Evolutionary conservation across 2,329 filamentous ascomycete genomes (phyloP).

Genomic region (Lanzia echinophila): DNA sequence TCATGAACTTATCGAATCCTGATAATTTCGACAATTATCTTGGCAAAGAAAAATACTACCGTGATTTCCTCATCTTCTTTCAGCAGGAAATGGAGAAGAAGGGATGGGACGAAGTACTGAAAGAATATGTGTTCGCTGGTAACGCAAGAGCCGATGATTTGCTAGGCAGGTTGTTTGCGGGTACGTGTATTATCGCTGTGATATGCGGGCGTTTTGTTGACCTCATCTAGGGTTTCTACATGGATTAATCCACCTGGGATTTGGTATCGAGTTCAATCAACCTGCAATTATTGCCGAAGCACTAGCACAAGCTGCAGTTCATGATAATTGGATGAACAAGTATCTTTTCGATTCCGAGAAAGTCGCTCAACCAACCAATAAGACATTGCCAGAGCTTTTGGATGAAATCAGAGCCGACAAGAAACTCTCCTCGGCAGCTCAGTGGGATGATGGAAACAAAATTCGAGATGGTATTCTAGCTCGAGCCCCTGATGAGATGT

Average conservation of each 20-base stretch:
- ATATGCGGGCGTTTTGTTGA: background rate
- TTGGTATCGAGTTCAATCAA: conserved; percentile 75
- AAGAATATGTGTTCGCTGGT: conserved; percentile 62
- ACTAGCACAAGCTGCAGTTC: conserved; percentile 69
- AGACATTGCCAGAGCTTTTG: conserved; percentile 52
- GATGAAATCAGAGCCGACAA: conserved; percentile 50
- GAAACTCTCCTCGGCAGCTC: conserved; percentile 47
- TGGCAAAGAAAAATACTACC: conserved; percentile 59
- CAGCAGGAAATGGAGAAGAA: conserved; percentile 60
- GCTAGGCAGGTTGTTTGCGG: conserved; percentile 60
- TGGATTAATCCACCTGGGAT: conserved; percentile 79
- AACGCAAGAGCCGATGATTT: conserved; percentile 61
- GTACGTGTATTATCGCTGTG: conserved; percentile 32
- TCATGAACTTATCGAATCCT: conserved; percentile 44
- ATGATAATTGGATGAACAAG: conserved; percentile 45
- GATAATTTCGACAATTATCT: conserved; percentile 51
- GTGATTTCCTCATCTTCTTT: conserved; percentile 72
- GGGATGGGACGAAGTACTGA: conserved; percentile 55
- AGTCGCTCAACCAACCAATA: conserved; percentile 35
- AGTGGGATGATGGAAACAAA: conserved; percentile 53
- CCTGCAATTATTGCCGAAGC: conserved; percentile 75
- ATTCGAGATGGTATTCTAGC: conserved; percentile 61
- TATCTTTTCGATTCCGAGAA: conserved; percentile 51
- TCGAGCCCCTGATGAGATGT: conserved; percentile 57
- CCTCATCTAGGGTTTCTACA: conserved; percentile 56